phyloP scores from a whole-genome alignment of 495 filamentous ascomycete species.

The Talaromyces wortmannii region DNA sequence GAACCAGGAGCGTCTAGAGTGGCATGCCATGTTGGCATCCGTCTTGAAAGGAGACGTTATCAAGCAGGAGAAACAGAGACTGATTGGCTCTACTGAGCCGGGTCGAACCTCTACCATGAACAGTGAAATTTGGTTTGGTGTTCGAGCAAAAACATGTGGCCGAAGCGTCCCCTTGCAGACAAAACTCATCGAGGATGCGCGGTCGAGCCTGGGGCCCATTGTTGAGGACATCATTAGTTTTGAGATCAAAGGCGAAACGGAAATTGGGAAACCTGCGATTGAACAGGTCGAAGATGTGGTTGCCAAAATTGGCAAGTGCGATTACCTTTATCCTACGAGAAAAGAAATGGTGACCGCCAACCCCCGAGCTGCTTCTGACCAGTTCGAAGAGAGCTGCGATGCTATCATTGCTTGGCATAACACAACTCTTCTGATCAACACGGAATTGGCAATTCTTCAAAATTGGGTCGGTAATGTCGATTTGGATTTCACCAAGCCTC shows the following conservation, averaged over 20 bases:
- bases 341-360: conserved; percentile 64
- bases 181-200: conserved; percentile 75
- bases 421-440: conserved; percentile 96
- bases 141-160: conserved; percentile 75
- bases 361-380: conserved; percentile 61
- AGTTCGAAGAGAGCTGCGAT: conserved; percentile 73
- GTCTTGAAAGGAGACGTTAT: conserved; percentile 96
- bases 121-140: conserved; percentile 83
- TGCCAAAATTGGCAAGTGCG: conserved; percentile 78
- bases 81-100: conserved; percentile 78
- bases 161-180: conserved; percentile 75
- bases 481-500: conserved; percentile 73
- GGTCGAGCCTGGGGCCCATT: conserved; percentile 56
- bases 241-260: conserved; percentile 86
- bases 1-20: conserved; percentile 89
- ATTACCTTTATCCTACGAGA: conserved; percentile 75
- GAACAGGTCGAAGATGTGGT: conserved; percentile 88
- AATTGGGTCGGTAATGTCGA: conserved; percentile 96
- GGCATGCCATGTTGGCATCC: conserved; percentile 95
- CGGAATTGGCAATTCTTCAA: conserved; percentile 80
- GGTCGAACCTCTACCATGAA: conserved; percentile 65
- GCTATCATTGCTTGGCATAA: conserved; percentile 94
- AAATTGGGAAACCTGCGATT: conserved; percentile 77
- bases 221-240: conserved; percentile 88
- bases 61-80: conserved; percentile 90